A percentile compares a stretch with the other conserved stretches of the same genome.
Conservation (phyloP, 352 stramenopile genomes). For the Pythium phragmitis region DNA sequence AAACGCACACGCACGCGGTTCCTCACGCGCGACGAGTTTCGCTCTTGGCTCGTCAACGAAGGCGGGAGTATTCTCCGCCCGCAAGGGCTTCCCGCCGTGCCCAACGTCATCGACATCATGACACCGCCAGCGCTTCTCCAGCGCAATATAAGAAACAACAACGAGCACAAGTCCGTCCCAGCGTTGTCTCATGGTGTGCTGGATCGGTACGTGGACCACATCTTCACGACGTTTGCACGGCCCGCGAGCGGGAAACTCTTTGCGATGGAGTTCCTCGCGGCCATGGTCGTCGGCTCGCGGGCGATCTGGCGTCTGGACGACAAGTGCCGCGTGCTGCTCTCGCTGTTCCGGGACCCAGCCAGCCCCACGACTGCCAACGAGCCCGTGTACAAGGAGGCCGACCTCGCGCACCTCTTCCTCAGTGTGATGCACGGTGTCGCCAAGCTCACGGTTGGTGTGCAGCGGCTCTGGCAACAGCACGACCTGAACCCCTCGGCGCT, state of each 20-base stretch:
- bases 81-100: conserved; percentile 10
- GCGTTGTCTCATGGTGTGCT: conserved; percentile 29
- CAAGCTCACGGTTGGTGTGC: conserved; percentile 50
- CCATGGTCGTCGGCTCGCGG: conserved; percentile 51
- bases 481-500: conserved; percentile 21
- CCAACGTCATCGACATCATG: conserved; percentile 54
- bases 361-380: conserved; percentile 18
- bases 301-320: conserved; percentile 64
- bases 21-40: conserved; percentile 46
- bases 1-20: conserved; percentile 34
- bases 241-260: conserved; percentile 32
- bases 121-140: conserved; percentile 31
- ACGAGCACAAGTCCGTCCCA: conserved; percentile 13
- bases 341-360: conserved; percentile 52
- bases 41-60: conserved; percentile 36
- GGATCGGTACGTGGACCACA: conserved; percentile 55
- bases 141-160: not conserved
- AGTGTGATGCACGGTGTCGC: conserved; percentile 54
- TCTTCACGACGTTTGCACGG: conserved; percentile 55
- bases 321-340: conserved; percentile 50
- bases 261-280: conserved; percentile 60
- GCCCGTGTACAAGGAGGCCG: conserved; percentile 49
- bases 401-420: conserved; percentile 53
- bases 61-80: conserved; percentile 8
- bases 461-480: conserved; percentile 39